A percentile compares a stretch with the other conserved stretches of the same genome.
These are phyloP conservation scores for Debaryomyces coudertii DNA, from an alignment of 1,139 yeast species.

Conservation along the genomic window DNA sequence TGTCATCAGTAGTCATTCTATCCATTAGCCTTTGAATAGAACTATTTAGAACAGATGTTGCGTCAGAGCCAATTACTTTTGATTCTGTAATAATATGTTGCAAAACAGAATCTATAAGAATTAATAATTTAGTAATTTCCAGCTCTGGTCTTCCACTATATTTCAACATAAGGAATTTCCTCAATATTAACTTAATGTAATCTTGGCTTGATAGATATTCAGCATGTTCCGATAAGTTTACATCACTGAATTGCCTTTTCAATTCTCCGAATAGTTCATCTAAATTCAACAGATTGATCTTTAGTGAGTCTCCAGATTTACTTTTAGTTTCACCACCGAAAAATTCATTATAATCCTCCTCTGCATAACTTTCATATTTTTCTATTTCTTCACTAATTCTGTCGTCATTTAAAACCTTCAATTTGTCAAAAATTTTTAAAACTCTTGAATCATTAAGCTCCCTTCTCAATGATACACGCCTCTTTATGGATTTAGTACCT, in stretches of 20 bases:
- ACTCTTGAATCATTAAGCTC: constrained; percentile 48
- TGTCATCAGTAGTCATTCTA: constrained; percentile 36
- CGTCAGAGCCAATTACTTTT: constrained; percentile 25
- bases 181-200: constrained; percentile 20
- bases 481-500: constrained; percentile 33
- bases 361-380: constrained; percentile 44
- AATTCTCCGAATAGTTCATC: constrained; percentile 27
- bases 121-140: constrained; percentile 28
- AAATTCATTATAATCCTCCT: constrained; percentile 40
- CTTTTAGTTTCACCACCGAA: constrained; percentile 15
- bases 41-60: constrained; percentile 31
- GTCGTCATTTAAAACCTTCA: constrained; percentile 38
- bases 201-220: constrained; percentile 9
- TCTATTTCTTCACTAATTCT: constrained; percentile 51
- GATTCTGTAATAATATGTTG: constrained; percentile 35
- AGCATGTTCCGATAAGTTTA: constrained; percentile 10
- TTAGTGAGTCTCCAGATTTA: constrained; percentile 16
- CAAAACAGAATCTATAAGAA: constrained; percentile 35
- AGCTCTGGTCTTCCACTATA: constrained; percentile 25
- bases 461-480: constrained; percentile 39
- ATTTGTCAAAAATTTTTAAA: constrained; percentile 39
- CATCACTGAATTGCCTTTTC: constrained; percentile 13
- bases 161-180: constrained; percentile 29
- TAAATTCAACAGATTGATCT: constrained; percentile 19
- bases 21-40: constrained; percentile 42